A percentile compares a stretch with the other conserved stretches of the same genome.
Evolutionary conservation across 345 rosid genomes (phyloP).

Genomic region (Salix viminalis): DNA sequence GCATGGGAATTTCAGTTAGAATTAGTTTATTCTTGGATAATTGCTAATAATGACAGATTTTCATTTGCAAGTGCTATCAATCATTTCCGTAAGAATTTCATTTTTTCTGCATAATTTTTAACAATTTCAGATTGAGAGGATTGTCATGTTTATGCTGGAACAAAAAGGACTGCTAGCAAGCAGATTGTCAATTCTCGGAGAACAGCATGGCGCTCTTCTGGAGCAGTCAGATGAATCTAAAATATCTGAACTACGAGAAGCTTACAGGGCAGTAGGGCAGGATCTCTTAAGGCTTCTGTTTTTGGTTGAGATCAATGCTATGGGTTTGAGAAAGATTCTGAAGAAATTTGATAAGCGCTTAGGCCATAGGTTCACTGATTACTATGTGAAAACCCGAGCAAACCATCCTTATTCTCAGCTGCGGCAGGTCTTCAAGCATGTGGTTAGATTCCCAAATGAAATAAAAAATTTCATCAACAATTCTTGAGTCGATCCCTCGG

Average conservation of each 20-base stretch:
- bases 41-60: not conserved
- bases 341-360: constrained; percentile 95
- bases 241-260: constrained; percentile 61
- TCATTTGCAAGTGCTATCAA: not conserved
- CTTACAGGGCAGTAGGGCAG: constrained; percentile 66
- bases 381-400: constrained; percentile 87
- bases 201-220: constrained; percentile 54
- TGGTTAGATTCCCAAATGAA: constrained; percentile 45
- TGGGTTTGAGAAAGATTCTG: constrained; percentile 87
- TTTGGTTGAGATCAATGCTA: constrained; percentile 82
- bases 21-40: too few species aligned
- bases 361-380: constrained; percentile 83
- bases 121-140: constrained; percentile 74
- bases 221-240: constrained; percentile 58
- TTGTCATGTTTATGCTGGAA: constrained; percentile 83
- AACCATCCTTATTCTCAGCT: constrained; percentile 98
- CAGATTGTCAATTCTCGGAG: constrained; percentile 56
- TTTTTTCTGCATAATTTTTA: not conserved
- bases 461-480: constrained; percentile 12
- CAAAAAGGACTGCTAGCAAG: constrained; percentile 84
- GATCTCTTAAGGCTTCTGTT: constrained; percentile 75
- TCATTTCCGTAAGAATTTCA: not conserved
- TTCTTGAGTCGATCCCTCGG: not conserved
- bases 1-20: too few species aligned
- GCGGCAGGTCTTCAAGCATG: constrained; percentile 96